Conservation (phyloP, 495 filamentous ascomycete species). For the Massariosphaeria phaeospora region DNA sequence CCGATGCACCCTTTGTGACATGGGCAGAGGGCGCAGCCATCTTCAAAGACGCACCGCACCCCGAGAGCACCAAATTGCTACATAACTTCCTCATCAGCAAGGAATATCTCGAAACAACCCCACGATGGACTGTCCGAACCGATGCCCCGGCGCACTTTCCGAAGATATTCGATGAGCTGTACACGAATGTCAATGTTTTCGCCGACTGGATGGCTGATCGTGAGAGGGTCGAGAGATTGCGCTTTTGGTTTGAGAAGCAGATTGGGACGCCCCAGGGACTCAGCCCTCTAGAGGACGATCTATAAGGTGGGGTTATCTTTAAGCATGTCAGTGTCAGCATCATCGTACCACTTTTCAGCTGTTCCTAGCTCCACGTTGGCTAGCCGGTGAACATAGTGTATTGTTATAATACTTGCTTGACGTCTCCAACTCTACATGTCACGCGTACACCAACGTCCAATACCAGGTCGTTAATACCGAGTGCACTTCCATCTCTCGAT, state of each 20-base stretch:
- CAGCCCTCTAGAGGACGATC: constrained; percentile 36
- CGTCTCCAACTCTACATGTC: too few species aligned
- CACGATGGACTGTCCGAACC: constrained; percentile 8
- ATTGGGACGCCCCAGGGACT: constrained; percentile 36
- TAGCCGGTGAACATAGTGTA: too few species aligned
- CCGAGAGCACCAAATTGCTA: constrained; percentile 40
- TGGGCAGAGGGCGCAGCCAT: constrained; percentile 42
- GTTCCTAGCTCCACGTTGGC: too few species aligned
- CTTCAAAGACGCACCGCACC: constrained; percentile 37
- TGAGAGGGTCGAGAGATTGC: constrained; percentile 32
- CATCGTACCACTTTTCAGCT: too few species aligned
- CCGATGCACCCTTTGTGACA: constrained; percentile 33
- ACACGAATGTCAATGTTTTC: constrained; percentile 35
- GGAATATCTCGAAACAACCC: constrained; percentile 20
- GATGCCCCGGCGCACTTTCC: constrained; percentile 16
- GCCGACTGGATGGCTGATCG: constrained; percentile 38
- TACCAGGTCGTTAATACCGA: too few species aligned
- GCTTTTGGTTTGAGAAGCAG: constrained; percentile 35
- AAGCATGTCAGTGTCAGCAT: too few species aligned
- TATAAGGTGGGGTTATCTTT: too few species aligned
- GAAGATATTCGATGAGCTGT: constrained; percentile 26
- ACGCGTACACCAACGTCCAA: too few species aligned
- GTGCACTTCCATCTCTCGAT: too few species aligned
- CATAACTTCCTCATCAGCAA: constrained; percentile 36
- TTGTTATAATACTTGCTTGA: too few species aligned